Base-by-base conservation (phyloP, 2,329 filamentous ascomycete species). In the Diplodia sapinea region DNA sequence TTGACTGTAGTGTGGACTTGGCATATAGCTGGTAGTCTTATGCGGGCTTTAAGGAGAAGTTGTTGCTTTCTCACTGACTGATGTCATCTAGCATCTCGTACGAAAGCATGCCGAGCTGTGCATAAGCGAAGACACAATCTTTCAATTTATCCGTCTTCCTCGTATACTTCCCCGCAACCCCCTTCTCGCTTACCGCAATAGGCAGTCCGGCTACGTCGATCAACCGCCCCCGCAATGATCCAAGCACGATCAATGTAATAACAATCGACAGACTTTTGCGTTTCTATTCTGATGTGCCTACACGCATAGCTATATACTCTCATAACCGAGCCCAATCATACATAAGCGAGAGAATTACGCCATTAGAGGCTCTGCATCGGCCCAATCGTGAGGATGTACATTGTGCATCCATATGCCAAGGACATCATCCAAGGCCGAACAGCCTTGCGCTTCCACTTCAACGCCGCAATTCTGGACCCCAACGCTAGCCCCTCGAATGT, bases 401-500 rank as follows among this genome's bases (percentile, higher is more conserved):
- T 23, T 2, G 23, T 78, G 69, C 86, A 83, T 20, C 91, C 91
- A 72, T 92, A 93, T 1, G 90, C 89, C 15, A 93, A 79, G 1
- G 91, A 90, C 91, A 93, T 93, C 7, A 93, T 83, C 90, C 90
- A 86, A 0, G 81, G 81, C 68, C 82, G 76, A 12, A 71, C 64
- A 11, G 74, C 70, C 17, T 71, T 71, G 4, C 70, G 59, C 7
- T 71, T 69, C 75, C 76, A 79, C 17, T 90, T 88, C 33, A 96
- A 87, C 9, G 91, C 90, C 0, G 92, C 91, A 72, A 96, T 96
- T 67, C 93, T 90, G 51, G 91, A 91, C 5, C 93, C 93, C 5
- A 96, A 86, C 0, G 93, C 93, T 13, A 96, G 87, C 1, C 93
- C 93, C 80, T 96, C 93, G 71, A 96, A 96, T 0, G 91, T 93